These are phyloP conservation scores for Colletotrichum nymphaeae DNA, from an alignment of 2,329 filamentous ascomycete species.

Conservation along the genomic window DNA sequence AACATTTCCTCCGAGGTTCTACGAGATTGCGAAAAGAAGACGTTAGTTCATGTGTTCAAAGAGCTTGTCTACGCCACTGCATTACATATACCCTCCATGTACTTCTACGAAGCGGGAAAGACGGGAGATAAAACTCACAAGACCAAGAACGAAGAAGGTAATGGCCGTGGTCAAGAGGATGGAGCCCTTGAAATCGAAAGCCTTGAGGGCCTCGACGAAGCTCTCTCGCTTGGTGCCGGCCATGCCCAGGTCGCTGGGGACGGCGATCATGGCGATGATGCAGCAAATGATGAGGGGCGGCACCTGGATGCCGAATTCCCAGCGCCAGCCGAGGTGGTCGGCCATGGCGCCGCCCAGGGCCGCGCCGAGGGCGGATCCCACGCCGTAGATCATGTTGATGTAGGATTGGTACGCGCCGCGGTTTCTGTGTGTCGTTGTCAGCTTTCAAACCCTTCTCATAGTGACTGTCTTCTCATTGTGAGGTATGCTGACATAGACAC, in stretches of 20 bases:
- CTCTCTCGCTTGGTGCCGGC: slow-evolving; percentile 53
- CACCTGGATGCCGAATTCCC: slow-evolving; percentile 75
- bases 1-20: slow-evolving; percentile 73
- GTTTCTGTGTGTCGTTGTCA: slow-evolving; percentile 42
- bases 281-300: slow-evolving; percentile 61
- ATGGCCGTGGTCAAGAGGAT: slow-evolving; percentile 62
- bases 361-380: slow-evolving; percentile 70
- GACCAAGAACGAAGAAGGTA: slow-evolving; percentile 68
- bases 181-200: slow-evolving; percentile 69
- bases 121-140: slow-evolving; percentile 53
- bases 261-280: slow-evolving; percentile 55
- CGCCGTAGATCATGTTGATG: slow-evolving; percentile 73
- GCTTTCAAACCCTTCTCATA: neutral
- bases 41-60: neutral
- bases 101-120: too few species aligned
- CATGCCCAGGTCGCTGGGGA: slow-evolving; percentile 66
- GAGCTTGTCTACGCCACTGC: neutral
- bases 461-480: neutral
- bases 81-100: too few species aligned
- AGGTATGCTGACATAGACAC: too few species aligned
- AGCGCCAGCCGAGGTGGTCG: slow-evolving; percentile 78
- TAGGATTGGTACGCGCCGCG: slow-evolving; percentile 80
- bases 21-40: neutral
- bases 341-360: slow-evolving; percentile 78
- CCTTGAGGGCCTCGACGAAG: slow-evolving; percentile 60